These are phyloP conservation scores for Odontarrhena argentea DNA, from an alignment of 345 rosid species.

Conservation along the genomic window DNA sequence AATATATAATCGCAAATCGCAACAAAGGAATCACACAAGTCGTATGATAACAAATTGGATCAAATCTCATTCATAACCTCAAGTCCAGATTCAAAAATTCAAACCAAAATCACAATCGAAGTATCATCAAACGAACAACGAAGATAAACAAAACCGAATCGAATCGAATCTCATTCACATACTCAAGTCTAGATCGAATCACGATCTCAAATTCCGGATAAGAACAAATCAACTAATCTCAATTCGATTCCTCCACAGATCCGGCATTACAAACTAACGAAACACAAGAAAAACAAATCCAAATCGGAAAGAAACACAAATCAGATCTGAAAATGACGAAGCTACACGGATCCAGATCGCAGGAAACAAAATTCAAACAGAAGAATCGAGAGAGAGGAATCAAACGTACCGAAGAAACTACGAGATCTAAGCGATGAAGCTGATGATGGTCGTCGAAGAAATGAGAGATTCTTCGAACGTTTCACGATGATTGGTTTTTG, in stretches of 20 bases:
- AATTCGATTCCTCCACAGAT: slow-evolving; percentile 19
- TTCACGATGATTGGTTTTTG: slow-evolving; percentile 21
- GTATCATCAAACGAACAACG: too few relatives aligned
- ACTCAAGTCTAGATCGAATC: slow-evolving; percentile 1
- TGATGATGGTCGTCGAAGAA: slow-evolving; percentile 29
- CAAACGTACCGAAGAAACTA: slow-evolving; percentile 31
- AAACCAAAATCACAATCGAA: too few relatives aligned
- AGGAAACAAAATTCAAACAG: not conserved
- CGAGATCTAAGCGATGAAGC: slow-evolving; percentile 34
- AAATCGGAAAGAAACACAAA: not conserved
- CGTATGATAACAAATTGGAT: not conserved
- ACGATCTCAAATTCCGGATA: not conserved
- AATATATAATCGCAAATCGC: not conserved
- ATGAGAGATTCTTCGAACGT: slow-evolving; percentile 15
- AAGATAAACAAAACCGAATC: too few relatives aligned
- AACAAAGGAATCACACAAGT: not conserved
- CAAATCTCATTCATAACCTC: slow-evolving; percentile 12
- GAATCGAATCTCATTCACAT: not conserved
- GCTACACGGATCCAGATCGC: slow-evolving; percentile 16
- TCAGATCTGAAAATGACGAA: slow-evolving; percentile 35
- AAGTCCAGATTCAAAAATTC: not conserved
- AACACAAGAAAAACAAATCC: slow-evolving; percentile 10
- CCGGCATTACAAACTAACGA: slow-evolving; percentile 26
- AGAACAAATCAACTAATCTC: not conserved
- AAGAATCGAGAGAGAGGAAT: slow-evolving; percentile 11